Conservation (phyloP, 2,329 filamentous ascomycete genomes). For the Sarocladiaceae sp. region DNA sequence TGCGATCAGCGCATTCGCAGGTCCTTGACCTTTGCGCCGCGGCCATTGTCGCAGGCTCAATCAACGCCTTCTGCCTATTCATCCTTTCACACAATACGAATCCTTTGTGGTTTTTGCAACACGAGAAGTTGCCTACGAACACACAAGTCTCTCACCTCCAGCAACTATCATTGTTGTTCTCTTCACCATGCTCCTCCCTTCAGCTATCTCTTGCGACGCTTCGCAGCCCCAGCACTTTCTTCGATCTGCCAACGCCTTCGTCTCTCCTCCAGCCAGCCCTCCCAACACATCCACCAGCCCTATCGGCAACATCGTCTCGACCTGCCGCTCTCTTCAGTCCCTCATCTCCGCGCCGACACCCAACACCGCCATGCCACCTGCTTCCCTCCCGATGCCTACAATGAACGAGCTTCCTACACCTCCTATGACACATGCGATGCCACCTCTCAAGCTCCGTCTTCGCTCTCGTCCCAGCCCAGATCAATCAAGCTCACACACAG, state of each 20-base stretch:
- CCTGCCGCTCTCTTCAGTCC: slow-evolving; percentile 55
- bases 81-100: neutral
- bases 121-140: too few relatives aligned
- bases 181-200: slow-evolving; percentile 50
- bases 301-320: slow-evolving; percentile 49
- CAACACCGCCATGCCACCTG: slow-evolving; percentile 21
- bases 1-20: slow-evolving; percentile 3
- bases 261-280: slow-evolving; percentile 54
- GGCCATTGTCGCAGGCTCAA: slow-evolving; percentile 6
- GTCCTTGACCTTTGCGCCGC: slow-evolving; percentile 1
- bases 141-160: neutral
- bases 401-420: slow-evolving; percentile 45
- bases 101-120: neutral
- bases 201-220: slow-evolving; percentile 51
- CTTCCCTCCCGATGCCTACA: slow-evolving; percentile 24
- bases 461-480: slow-evolving; percentile 35
- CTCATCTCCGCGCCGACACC: slow-evolving; percentile 40
- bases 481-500: slow-evolving; percentile 18
- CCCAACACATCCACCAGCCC: slow-evolving; percentile 38
- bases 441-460: slow-evolving; percentile 49
- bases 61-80: neutral
- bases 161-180: slow-evolving; percentile 7
- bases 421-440: slow-evolving; percentile 44
- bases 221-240: slow-evolving; percentile 42
- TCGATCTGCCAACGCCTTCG: slow-evolving; percentile 27